Evolutionary conservation across 1,139 yeast genomes (phyloP).

Genomic region (Saccharomyces pastorianus): DNA sequence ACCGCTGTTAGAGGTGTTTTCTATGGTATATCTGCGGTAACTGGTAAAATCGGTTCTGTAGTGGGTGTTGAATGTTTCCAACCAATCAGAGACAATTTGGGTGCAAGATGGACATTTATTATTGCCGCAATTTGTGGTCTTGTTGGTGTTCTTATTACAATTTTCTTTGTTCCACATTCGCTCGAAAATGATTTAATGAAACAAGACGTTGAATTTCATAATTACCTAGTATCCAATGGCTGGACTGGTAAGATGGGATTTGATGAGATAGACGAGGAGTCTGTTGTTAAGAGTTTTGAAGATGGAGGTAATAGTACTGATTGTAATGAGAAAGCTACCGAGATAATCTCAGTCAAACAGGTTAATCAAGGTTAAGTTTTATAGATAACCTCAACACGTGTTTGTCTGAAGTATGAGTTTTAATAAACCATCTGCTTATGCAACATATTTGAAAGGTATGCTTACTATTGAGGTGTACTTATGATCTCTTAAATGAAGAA

Average conservation of each 20-base stretch:
- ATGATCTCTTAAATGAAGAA: too few relatives aligned
- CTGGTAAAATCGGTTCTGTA: constrained; percentile 88
- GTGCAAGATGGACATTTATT: constrained; percentile 72
- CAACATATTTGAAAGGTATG: too few relatives aligned
- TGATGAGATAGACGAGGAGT: not conserved
- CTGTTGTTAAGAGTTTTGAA: not conserved
- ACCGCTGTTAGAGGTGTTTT: constrained; percentile 86
- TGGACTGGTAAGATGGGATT: constrained; percentile 47
- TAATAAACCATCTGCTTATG: too few relatives aligned
- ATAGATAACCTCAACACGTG: too few relatives aligned
- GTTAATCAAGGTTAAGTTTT: not conserved
- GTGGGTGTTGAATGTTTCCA: constrained; percentile 89
- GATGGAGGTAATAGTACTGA: not conserved
- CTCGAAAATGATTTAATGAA: constrained; percentile 74
- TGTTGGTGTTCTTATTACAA: constrained; percentile 58
- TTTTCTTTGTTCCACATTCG: constrained; percentile 69
- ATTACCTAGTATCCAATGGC: constrained; percentile 42
- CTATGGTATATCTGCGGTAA: constrained; percentile 85
- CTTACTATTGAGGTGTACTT: too few relatives aligned
- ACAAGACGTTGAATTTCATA: constrained; percentile 67
- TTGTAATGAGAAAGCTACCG: not conserved
- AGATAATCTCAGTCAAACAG: not conserved
- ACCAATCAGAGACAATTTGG: constrained; percentile 47
- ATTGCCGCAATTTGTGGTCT: constrained; percentile 71
- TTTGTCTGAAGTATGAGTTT: too few relatives aligned